Base-by-base conservation (phyloP, 768 basidiomycete species). In the Tylopilus intermedius region DNA sequence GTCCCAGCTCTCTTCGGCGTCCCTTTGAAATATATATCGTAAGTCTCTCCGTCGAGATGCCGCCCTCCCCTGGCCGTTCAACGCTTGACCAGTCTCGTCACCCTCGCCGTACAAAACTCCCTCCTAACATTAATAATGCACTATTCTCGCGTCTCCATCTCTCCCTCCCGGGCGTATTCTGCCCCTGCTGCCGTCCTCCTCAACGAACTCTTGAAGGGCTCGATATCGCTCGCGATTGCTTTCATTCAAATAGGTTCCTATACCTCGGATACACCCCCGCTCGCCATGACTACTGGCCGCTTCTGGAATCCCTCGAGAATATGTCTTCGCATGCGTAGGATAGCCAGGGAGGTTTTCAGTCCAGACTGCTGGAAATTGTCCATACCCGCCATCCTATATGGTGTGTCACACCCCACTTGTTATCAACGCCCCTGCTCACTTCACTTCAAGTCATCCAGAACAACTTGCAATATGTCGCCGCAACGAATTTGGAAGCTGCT, bases 281-380 rank as follows among this genome's bases (percentile, higher is more conserved):
- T 64, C 18, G 61, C 62, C 54, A 65, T 61, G 39, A 60, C 65
- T 11, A 61, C 57, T 9, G 64, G 68, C 66, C 69, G 66, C 69
- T 60, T 64, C 65, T 71, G 74, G 71, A 66, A 65, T 46, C 58
- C 71, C 58, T 52, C 65, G 54, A 58, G 66, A 40, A 59, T 77
- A 51, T 49, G 72, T 6, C 70, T 68, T 24, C 81, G 87, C 42
- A 64, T 84, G 55, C 77, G 78, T 38, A 78, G 76, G 54, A 67
- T 93, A 18, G 75, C 72, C 46, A 77, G 78, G 55, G 87, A 89
- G 53, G 77, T 96, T 22, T 88, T 94, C 70, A 89, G 91, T 57
- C 73, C 79, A 11, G 95, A 98, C 71, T 96, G 95, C 69, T 96
- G 94, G 93, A 97, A 97, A 69, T 73, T 98, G 29, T 92, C 94